A percentile compares a stretch with the other conserved stretches of the same genome.
phyloP scores from a whole-genome alignment of 2,329 filamentous ascomycete species.

The Chaetomium strumarium region DNA sequence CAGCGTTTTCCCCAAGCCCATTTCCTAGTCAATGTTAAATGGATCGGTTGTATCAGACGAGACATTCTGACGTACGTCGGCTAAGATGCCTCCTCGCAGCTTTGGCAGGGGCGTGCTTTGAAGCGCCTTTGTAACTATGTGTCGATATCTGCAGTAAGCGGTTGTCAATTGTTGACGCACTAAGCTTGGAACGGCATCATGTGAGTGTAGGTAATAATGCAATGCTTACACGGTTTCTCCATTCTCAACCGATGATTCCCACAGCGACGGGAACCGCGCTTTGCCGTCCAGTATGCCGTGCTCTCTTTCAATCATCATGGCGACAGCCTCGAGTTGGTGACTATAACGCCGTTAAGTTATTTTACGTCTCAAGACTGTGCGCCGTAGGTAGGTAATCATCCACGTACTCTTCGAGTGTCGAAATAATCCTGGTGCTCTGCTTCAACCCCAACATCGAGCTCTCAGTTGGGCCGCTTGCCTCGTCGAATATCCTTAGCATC shows the following conservation, averaged over 20 bases:
- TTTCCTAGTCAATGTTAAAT: conserved; percentile 25
- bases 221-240: conserved; percentile 7
- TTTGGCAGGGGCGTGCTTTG: conserved; percentile 7
- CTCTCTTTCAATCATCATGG: conserved; percentile 31
- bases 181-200: no score
- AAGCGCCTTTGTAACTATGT: conserved; percentile 18
- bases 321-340: conserved; percentile 28
- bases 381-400: background rate
- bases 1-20: conserved; percentile 33
- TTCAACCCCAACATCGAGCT: conserved; percentile 4
- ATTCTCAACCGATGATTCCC: conserved; percentile 9
- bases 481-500: conserved; percentile 17
- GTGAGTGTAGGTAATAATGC: background rate
- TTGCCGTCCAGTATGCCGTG: conserved; percentile 15
- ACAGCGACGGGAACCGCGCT: conserved; percentile 23
- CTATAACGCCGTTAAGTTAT: conserved; percentile 14
- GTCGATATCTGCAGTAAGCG: conserved; percentile 18
- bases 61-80: conserved; percentile 25
- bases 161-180: no score
- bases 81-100: conserved; percentile 28
- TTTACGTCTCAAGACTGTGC: no score
- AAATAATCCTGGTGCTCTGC: conserved; percentile 10
- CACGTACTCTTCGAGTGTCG: conserved; percentile 18
- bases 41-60: background rate
- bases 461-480: conserved; percentile 3